Percentiles rank a stretch among this genome's conserved stretches.
These are phyloP conservation scores for Incumbomyces delicatus DNA, from an alignment of 2,329 filamentous ascomycete species.

Conservation along the genomic window DNA sequence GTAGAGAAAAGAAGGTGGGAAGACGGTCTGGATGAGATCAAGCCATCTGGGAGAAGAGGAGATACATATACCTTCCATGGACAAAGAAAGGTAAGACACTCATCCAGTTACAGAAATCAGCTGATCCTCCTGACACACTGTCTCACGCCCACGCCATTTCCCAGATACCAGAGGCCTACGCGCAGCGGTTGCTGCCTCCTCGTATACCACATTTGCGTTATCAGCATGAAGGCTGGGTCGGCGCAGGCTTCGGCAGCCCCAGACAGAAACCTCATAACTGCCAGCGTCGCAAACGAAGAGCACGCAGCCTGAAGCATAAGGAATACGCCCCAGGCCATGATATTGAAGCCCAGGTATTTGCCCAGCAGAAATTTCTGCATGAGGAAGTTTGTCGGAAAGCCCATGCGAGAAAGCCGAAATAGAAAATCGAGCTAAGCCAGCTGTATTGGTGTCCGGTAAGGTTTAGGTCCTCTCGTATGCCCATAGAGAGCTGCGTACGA, in stretches of 20 bases:
- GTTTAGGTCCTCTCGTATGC: conserved; percentile 48
- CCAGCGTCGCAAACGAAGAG: conserved; percentile 45
- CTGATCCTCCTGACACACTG: no score
- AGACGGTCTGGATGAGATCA: no score
- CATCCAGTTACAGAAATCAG: no score
- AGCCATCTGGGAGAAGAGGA: no score
- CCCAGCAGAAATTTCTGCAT: conserved; percentile 30
- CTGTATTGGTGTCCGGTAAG: conserved; percentile 36
- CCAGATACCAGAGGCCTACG: conserved; percentile 50
- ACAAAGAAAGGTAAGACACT: no score
- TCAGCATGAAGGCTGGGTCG: conserved; percentile 54
- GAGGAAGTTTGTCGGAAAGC: conserved; percentile 22
- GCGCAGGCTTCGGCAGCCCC: conserved; percentile 49
- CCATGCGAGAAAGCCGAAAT: conserved; percentile 31
- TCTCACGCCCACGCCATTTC: conserved; percentile 6
- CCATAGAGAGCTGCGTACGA: conserved; percentile 55
- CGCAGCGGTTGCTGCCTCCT: conserved; percentile 52
- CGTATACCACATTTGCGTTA: conserved; percentile 53
- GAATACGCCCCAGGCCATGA: conserved; percentile 43
- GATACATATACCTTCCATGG: no score
- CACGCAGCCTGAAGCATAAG: conserved; percentile 46
- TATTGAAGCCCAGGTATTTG: conserved; percentile 47
- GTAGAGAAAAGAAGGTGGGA: no score
- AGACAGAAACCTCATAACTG: conserved; percentile 47
- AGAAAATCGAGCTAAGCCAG: conserved; percentile 41